Evolutionary conservation across 139 green algal species (phyloP).

Genomic region (Nannochloris sp.): DNA sequence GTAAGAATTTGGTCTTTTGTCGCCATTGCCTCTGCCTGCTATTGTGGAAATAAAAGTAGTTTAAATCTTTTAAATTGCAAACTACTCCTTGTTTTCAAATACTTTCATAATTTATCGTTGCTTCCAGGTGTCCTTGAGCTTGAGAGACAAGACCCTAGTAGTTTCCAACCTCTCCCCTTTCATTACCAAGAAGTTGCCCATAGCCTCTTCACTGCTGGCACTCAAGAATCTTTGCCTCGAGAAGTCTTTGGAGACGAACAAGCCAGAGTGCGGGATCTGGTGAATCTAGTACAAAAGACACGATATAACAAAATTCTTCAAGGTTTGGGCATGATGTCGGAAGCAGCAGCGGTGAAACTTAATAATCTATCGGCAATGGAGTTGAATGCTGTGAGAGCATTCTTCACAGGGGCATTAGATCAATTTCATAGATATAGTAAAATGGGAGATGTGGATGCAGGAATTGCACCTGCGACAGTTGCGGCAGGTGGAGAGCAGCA

Average conservation of each 20-base stretch:
- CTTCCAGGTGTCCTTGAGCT: constrained; percentile 41
- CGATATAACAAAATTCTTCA: constrained; percentile 71
- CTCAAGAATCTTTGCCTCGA: constrained; percentile 22
- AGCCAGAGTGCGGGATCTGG: constrained; percentile 30
- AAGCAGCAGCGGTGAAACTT: constrained; percentile 72
- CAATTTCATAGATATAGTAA: not conserved
- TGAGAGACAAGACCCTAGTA: constrained; percentile 38
- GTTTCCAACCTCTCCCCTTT: constrained; percentile 69
- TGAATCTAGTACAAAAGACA: constrained; percentile 66
- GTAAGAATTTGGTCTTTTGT: constrained; percentile 14
- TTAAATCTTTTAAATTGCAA: not conserved
- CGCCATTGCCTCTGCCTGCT: no score
- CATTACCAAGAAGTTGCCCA: constrained; percentile 61
- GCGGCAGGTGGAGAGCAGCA: not conserved
- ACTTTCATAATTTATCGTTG: not conserved
- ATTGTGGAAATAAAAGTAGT: no score
- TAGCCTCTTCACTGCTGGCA: constrained; percentile 27
- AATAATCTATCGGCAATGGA: constrained; percentile 79
- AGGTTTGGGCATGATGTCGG: constrained; percentile 57
- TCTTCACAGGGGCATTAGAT: constrained; percentile 7
- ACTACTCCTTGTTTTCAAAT: not conserved
- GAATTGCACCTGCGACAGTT: no score
- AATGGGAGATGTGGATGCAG: not conserved
- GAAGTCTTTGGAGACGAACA: constrained; percentile 29
- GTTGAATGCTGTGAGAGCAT: constrained; percentile 52